Evolutionary conservation across 2,329 filamentous ascomycete species (phyloP).

Genomic region (Venturia nashicola): DNA sequence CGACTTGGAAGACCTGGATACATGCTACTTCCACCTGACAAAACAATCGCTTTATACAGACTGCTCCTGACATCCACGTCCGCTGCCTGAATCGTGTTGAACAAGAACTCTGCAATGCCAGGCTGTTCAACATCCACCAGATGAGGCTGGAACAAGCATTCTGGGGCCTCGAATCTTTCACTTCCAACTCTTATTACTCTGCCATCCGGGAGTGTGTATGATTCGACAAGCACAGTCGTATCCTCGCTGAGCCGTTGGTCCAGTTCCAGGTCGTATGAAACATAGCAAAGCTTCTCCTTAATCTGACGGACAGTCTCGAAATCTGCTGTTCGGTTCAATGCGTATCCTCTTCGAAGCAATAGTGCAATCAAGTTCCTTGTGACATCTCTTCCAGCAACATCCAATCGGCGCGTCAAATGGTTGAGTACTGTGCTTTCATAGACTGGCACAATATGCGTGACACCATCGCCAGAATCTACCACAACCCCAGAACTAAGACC

Average conservation of each 20-base stretch:
- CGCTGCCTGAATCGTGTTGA: conserved; percentile 95
- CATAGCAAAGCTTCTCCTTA: conserved; percentile 99
- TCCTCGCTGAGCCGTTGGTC: conserved; percentile 95
- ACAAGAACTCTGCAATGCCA: conserved; percentile 91
- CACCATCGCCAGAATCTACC: conserved; percentile 94
- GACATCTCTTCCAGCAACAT: conserved; percentile 92
- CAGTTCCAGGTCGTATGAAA: conserved; percentile 92
- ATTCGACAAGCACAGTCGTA: conserved; percentile 92
- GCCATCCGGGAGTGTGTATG: conserved; percentile 92
- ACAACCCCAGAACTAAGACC: conserved; percentile 80
- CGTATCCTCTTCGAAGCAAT: conserved; percentile 84
- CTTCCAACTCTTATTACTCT: conserved; percentile 92
- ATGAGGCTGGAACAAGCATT: conserved; percentile 97
- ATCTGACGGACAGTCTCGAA: conserved; percentile 98
- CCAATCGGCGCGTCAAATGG: conserved; percentile 84
- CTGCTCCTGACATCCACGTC: conserved; percentile 91
- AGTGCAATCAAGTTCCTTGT: conserved; percentile 97
- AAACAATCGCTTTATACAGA: conserved; percentile 92
- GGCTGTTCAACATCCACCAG: conserved; percentile 95
- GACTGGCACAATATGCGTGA: conserved; percentile 96
- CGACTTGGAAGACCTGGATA: conserved; percentile 91
- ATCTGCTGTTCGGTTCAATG: conserved; percentile 93
- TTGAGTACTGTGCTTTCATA: conserved; percentile 98
- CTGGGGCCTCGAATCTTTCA: conserved; percentile 94
- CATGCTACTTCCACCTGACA: conserved; percentile 97